Evolutionary conservation across 441 rosid species (phyloP).

Genomic region (Oxalis stricta): DNA sequence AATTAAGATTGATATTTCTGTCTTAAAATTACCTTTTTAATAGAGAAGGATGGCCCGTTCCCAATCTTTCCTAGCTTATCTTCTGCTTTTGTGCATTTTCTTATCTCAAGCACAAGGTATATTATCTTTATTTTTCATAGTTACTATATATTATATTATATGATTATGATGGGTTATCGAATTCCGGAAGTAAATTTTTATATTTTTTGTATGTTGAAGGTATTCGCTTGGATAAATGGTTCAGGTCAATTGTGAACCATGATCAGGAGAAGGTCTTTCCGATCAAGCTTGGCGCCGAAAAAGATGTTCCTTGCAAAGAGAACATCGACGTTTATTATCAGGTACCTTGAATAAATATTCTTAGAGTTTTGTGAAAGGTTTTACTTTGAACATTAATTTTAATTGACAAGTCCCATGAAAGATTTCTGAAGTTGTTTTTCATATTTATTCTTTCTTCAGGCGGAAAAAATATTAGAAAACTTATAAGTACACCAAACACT

Average conservation of each 20-base stretch:
- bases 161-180: neutral
- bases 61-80: conserved; percentile 12
- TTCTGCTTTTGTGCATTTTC: conserved; percentile 21
- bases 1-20: too few species aligned
- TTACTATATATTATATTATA: neutral
- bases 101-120: conserved; percentile 30
- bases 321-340: conserved; percentile 12
- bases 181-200: conserved; percentile 1
- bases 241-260: conserved; percentile 12
- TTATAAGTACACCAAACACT: conserved; percentile 9
- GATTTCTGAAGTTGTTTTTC: conserved; percentile 3
- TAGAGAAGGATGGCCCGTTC: too few species aligned
- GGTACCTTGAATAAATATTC: conserved; percentile 27
- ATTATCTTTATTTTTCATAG: neutral
- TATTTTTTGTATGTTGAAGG: conserved; percentile 16
- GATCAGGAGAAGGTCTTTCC: neutral
- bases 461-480: conserved; percentile 28
- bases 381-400: neutral
- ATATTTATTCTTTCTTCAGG: conserved; percentile 18
- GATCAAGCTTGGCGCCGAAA: conserved; percentile 6
- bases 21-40: conserved; percentile 6
- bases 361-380: conserved; percentile 19
- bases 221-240: conserved; percentile 24
- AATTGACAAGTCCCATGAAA: neutral
- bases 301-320: conserved; percentile 13